Conservation (phyloP, 441 rosid species). For the Pelargonium australe region DNA sequence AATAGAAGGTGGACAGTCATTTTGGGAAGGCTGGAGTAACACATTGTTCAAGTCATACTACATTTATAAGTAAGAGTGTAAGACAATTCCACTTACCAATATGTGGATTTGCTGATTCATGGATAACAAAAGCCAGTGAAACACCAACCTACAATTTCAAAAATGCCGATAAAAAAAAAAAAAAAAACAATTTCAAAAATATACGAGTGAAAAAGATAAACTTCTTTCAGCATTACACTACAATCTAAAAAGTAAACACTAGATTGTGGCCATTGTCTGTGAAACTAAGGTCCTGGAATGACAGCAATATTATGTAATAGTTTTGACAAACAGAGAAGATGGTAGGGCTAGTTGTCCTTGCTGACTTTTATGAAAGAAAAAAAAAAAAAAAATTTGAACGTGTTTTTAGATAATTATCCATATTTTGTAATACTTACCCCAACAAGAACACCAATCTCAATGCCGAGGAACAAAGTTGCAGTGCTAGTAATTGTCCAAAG, state of each 20-base stretch:
- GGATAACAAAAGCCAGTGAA: conserved; percentile 93
- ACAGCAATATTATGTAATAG: neutral
- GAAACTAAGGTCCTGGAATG: conserved; percentile 2
- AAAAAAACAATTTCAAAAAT: conserved; percentile 19
- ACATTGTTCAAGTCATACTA: neutral
- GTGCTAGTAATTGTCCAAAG: conserved; percentile 84
- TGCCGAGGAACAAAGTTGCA: conserved; percentile 82
- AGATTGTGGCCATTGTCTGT: neutral
- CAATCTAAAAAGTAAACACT: neutral
- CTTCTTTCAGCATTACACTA: neutral
- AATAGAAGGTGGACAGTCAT: no score
- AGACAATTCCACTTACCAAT: conserved; percentile 49
- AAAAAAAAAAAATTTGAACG: neutral
- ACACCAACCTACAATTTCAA: conserved; percentile 60
- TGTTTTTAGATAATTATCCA: neutral
- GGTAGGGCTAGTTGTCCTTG: neutral
- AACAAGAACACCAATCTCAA: conserved; percentile 92
- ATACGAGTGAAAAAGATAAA: conserved; percentile 11
- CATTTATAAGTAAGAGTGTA: neutral
- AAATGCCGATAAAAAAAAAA: conserved; percentile 5
- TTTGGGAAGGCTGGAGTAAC: no score
- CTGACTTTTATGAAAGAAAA: neutral
- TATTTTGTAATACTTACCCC: conserved; percentile 56
- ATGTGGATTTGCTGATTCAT: conserved; percentile 98
- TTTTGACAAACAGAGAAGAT: neutral